These are phyloP conservation scores for Leccinum disarticulatum DNA, from an alignment of 768 basidiomycete species.

Conservation along the genomic window DNA sequence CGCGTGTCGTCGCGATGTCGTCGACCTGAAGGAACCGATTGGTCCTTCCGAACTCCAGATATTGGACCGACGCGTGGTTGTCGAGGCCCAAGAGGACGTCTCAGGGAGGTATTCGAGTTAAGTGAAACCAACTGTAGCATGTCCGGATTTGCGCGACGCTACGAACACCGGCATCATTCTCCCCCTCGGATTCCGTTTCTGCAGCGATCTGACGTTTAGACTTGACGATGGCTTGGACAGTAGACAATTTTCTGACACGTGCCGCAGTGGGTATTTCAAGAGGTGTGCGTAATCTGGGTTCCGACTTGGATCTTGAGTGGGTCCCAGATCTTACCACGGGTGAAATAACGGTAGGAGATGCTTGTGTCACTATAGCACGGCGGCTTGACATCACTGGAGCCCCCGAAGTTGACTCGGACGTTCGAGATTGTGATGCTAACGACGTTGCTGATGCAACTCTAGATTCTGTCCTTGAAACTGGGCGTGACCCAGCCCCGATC, in stretches of 20 bases:
- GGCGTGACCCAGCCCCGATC: conserved; percentile 12
- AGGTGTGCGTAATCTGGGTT: conserved; percentile 32
- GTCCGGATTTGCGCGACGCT: not conserved
- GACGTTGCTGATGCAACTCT: not conserved
- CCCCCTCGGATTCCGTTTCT: conserved; percentile 3
- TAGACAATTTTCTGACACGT: conserved; percentile 29
- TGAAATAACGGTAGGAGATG: not conserved
- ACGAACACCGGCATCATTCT: not conserved
- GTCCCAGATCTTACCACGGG: conserved; percentile 3
- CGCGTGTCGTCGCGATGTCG: too few relatives aligned
- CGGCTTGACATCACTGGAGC: not conserved
- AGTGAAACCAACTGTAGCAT: conserved; percentile 10
- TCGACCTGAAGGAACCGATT: not conserved
- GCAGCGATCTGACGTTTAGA: conserved; percentile 9
- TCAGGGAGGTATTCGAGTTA: conserved; percentile 25
- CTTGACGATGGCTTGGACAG: conserved; percentile 27
- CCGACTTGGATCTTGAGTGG: conserved; percentile 35
- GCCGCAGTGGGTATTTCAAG: conserved; percentile 2
- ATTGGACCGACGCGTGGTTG: conserved; percentile 13
- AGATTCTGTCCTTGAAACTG: conserved; percentile 16
- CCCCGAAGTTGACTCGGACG: conserved; percentile 4
- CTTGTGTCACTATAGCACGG: not conserved
- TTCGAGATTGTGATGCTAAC: not conserved
- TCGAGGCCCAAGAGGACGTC: conserved; percentile 24
- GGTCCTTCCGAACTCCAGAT: conserved; percentile 2